Conservation (phyloP, 1,284 basidiomycete species). For the Phellopilus nigrolimitatus region DNA sequence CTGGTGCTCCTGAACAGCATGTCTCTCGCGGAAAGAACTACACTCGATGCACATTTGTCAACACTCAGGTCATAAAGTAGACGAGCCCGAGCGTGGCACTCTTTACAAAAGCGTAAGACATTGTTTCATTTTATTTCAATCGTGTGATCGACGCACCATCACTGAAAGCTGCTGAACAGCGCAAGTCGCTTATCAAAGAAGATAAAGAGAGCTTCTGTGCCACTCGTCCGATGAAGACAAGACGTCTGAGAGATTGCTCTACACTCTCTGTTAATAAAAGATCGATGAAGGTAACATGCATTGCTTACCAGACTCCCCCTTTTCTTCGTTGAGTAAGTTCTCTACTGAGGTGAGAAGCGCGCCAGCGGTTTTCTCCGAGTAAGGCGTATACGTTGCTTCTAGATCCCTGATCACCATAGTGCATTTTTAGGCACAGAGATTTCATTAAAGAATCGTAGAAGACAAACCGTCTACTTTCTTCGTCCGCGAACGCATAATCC, state of each 20-base stretch:
- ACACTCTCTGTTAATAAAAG: background rate
- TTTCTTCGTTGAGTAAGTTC: background rate
- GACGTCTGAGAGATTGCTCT: background rate
- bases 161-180: constrained; percentile 7
- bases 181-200: constrained; percentile 2
- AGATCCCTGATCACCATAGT: background rate
- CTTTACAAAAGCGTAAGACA: background rate
- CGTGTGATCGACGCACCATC: constrained; percentile 5
- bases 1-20: background rate
- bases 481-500: constrained; percentile 36
- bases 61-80: constrained; percentile 10
- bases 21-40: constrained; percentile 5
- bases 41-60: constrained; percentile 4
- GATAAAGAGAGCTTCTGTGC: constrained; percentile 15
- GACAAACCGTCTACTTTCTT: constrained; percentile 31
- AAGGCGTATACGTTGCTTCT: background rate
- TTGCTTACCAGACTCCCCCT: constrained; percentile 8
- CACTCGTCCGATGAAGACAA: constrained; percentile 13
- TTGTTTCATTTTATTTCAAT: background rate
- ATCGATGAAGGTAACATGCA: background rate
- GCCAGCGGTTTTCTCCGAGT: constrained; percentile 7
- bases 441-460: no score
- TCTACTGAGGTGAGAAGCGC: constrained; percentile 9
- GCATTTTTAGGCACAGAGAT: background rate
- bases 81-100: constrained; percentile 2